phyloP scores from a whole-genome alignment of 2,329 filamentous ascomycete species.

The Penicillium freii region DNA sequence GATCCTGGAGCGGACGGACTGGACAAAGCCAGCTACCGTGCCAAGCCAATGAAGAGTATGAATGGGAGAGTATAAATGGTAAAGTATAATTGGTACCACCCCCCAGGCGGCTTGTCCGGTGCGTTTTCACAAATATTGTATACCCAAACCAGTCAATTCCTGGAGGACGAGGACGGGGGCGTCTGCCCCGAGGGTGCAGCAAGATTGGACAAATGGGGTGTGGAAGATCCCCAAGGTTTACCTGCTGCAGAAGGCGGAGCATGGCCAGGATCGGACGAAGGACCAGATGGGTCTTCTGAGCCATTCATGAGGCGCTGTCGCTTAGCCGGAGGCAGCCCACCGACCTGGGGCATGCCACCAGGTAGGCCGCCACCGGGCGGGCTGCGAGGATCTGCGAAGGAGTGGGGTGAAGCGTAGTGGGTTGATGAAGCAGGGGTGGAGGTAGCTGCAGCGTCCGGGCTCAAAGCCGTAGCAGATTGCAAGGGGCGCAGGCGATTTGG shows the following conservation, averaged over 20 bases:
- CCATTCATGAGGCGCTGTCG: slow-evolving; percentile 41
- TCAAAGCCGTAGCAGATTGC: slow-evolving; percentile 22
- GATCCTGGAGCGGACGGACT: neutral
- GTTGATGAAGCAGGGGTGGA: slow-evolving; percentile 29
- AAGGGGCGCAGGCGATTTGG: slow-evolving; percentile 25
- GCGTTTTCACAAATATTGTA: neutral
- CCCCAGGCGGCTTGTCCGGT: neutral
- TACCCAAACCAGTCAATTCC: slow-evolving; percentile 2
- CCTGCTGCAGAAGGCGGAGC: slow-evolving; percentile 3
- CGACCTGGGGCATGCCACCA: slow-evolving; percentile 11
- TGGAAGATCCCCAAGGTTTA: slow-evolving; percentile 21
- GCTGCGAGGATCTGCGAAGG: slow-evolving; percentile 26
- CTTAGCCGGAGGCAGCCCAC: slow-evolving; percentile 29
- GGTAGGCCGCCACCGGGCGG: slow-evolving; percentile 16
- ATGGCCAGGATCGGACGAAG: slow-evolving; percentile 10
- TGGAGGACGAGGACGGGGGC: slow-evolving; percentile 18
- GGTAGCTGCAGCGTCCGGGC: slow-evolving; percentile 28
- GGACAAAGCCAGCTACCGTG: neutral
- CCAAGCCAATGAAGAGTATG: neutral
- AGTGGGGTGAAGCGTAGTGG: slow-evolving; percentile 34
- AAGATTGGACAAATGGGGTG: slow-evolving; percentile 25
- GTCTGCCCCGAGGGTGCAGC: slow-evolving; percentile 26
- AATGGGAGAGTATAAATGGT: neutral
- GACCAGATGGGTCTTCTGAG: slow-evolving; percentile 15
- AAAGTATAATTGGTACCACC: no score